Conservation (phyloP, 2,329 filamentous ascomycete genomes). For the Davidsoniella eucalypti region DNA sequence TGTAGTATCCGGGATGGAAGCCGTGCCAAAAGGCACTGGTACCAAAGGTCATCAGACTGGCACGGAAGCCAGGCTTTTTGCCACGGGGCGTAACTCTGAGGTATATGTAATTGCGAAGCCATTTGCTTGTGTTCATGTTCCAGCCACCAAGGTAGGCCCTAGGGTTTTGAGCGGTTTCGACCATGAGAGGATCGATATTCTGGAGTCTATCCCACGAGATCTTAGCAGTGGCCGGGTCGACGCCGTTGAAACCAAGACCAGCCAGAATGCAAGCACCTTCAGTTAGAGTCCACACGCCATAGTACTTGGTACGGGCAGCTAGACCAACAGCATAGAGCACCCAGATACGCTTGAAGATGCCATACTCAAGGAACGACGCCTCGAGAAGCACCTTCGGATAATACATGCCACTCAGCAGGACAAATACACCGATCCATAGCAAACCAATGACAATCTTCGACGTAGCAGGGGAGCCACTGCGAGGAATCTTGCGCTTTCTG, state of each 20-base stretch:
- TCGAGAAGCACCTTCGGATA: slow-evolving; percentile 44
- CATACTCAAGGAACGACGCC: slow-evolving; percentile 49
- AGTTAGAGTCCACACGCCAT: slow-evolving; percentile 84
- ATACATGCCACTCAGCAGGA: slow-evolving; percentile 55
- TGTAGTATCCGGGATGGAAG: slow-evolving; percentile 92
- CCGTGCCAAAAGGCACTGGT: slow-evolving; percentile 97
- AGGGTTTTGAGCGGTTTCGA: slow-evolving; percentile 88
- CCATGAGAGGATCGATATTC: slow-evolving; percentile 72
- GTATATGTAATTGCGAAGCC: slow-evolving; percentile 92
- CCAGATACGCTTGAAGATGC: slow-evolving; percentile 57
- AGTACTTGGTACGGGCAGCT: slow-evolving; percentile 78
- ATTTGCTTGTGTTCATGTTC: slow-evolving; percentile 98
- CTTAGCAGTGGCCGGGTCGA: slow-evolving; percentile 70
- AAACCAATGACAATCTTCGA: slow-evolving; percentile 60
- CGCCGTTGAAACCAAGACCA: slow-evolving; percentile 84
- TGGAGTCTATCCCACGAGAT: slow-evolving; percentile 76
- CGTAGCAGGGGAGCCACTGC: slow-evolving; percentile 71
- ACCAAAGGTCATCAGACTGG: slow-evolving; percentile 81
- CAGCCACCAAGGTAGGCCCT: slow-evolving; percentile 78
- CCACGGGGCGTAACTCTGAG: slow-evolving; percentile 86
- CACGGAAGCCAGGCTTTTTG: slow-evolving; percentile 90
- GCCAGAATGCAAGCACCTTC: slow-evolving; percentile 90
- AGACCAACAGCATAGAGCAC: slow-evolving; percentile 72
- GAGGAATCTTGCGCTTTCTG: slow-evolving; percentile 81
- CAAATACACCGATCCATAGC: slow-evolving; percentile 62